Conservation (phyloP, 2,329 filamentous ascomycete genomes). For the Fusarium sp. region DNA sequence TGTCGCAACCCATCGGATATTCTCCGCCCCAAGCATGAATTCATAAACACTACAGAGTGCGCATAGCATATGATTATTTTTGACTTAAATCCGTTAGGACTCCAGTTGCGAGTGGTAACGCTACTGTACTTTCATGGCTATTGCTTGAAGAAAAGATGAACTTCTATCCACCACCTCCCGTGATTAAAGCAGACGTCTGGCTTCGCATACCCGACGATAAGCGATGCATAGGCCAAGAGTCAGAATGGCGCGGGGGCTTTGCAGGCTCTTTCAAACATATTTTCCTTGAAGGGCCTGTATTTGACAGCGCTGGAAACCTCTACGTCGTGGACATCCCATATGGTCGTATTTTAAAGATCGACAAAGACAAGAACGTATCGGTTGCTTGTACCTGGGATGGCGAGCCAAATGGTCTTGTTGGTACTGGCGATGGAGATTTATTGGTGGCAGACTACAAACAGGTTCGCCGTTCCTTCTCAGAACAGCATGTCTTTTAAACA, state of each 20-base stretch:
- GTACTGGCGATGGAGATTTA: constrained; percentile 50
- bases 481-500: too few relatives aligned
- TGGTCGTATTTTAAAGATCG: constrained; percentile 54
- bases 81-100: not conserved
- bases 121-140: too few relatives aligned
- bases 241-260: constrained; percentile 56
- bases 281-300: constrained; percentile 56
- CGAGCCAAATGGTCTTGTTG: constrained; percentile 56
- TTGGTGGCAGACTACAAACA: constrained; percentile 59
- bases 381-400: constrained; percentile 55
- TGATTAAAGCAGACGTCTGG: constrained; percentile 53
- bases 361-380: constrained; percentile 45
- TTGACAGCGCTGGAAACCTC: constrained; percentile 50
- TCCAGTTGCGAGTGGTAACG: too few relatives aligned
- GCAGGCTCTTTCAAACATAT: constrained; percentile 53
- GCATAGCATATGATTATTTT: not conserved
- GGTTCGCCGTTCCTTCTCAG: constrained; percentile 37
- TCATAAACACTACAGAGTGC: not conserved
- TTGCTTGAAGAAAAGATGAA: constrained; percentile 45
- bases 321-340: constrained; percentile 57
- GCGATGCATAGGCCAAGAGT: constrained; percentile 49
- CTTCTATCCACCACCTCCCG: constrained; percentile 51
- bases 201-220: constrained; percentile 53
- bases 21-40: not conserved
- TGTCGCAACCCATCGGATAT: not conserved